Evolutionary conservation across 1,284 basidiomycete genomes (phyloP).

Genomic region (Cutaneotrichosporon cutaneum): DNA sequence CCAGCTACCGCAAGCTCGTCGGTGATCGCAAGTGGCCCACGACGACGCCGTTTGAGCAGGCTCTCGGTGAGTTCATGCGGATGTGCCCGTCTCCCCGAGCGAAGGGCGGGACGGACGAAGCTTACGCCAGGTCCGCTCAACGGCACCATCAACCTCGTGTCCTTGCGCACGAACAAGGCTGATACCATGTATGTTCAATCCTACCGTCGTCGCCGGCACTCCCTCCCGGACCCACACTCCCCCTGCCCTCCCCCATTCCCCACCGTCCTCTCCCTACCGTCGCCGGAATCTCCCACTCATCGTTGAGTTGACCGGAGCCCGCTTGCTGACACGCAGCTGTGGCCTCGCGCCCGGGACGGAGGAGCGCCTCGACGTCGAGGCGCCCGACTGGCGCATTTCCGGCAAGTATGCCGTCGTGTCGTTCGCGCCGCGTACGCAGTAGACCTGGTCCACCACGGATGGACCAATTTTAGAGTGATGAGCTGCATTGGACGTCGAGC

Average conservation of each 20-base stretch:
- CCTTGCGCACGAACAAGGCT: conserved; percentile 91
- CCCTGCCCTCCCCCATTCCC: neutral
- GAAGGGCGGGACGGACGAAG: conserved; percentile 3
- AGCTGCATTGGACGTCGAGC: too few species aligned
- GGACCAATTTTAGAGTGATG: neutral
- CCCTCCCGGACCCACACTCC: too few species aligned
- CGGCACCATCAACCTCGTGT: conserved; percentile 75
- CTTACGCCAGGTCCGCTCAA: conserved; percentile 65
- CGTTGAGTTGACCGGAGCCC: neutral
- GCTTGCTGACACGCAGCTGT: conserved; percentile 29
- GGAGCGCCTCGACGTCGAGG: conserved; percentile 38
- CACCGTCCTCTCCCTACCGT: neutral
- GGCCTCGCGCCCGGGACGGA: conserved; percentile 45
- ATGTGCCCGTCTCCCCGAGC: too few species aligned
- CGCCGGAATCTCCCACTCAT: neutral
- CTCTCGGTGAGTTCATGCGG: conserved; percentile 63
- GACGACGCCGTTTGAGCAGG: conserved; percentile 72
- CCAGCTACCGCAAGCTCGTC: conserved; percentile 74
- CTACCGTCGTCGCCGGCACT: too few species aligned
- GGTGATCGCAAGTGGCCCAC: conserved; percentile 87
- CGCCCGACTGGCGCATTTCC: conserved; percentile 45
- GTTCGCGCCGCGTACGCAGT: conserved; percentile 25
- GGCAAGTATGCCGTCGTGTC: conserved; percentile 52
- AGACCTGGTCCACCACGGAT: neutral
- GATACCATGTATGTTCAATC: conserved; percentile 71